A percentile compares a stretch with the other conserved stretches of the same genome.
Conservation (phyloP, 169 alveolate genomes). For the Plasmodium ovale region DNA sequence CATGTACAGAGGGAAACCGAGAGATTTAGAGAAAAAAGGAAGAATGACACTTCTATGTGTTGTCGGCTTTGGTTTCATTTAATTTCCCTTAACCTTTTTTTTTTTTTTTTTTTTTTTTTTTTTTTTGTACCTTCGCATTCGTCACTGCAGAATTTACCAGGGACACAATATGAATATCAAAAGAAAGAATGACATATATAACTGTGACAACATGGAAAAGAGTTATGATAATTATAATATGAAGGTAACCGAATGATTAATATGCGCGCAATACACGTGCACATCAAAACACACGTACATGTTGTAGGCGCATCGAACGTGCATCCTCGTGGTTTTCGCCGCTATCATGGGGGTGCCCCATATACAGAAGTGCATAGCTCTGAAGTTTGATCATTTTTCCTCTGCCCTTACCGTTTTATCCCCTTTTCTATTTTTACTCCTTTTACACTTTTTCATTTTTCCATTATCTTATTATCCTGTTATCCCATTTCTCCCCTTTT, state of each 20-base stretch:
- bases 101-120: slow-evolving; percentile 4
- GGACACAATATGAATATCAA: slow-evolving; percentile 66
- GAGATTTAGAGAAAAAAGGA: no score
- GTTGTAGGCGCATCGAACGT: no score
- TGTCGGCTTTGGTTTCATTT: neutral
- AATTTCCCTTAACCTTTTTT: neutral
- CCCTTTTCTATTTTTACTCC: neutral
- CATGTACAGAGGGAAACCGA: no score
- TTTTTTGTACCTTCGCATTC: neutral
- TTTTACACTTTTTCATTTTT: neutral
- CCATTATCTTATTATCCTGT: neutral
- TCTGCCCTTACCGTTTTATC: neutral
- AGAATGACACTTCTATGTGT: neutral
- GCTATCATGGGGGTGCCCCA: neutral
- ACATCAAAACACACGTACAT: no score
- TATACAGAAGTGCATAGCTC: no score
- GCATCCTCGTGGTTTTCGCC: neutral
- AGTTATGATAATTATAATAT: slow-evolving; percentile 60
- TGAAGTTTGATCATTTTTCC: no score
- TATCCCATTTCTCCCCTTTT: neutral
- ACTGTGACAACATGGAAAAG: slow-evolving; percentile 58
- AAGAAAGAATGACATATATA: slow-evolving; percentile 57
- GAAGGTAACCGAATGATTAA: slow-evolving; percentile 28
- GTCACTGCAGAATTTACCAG: slow-evolving; percentile 41
- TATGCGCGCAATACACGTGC: neutral